Percentiles rank a stretch among this genome's conserved stretches.
phyloP scores from a whole-genome alignment of 2,329 filamentous ascomycete genomes.

The Curvularia verruculosa region DNA sequence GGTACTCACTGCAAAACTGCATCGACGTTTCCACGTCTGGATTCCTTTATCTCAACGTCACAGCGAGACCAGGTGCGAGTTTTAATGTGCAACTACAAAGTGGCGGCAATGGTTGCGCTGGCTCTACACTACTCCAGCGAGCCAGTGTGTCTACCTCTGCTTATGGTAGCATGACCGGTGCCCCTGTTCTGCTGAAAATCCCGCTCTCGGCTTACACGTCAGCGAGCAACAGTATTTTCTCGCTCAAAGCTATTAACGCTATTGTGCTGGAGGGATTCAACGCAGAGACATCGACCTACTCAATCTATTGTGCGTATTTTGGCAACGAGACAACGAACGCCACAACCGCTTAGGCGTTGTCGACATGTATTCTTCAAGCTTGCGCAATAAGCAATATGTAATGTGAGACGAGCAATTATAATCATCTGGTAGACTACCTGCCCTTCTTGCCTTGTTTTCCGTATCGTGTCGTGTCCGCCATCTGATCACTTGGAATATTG shows the following conservation, averaged over 20 bases:
- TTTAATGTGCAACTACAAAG: conserved; percentile 17
- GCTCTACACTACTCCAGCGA: conserved; percentile 5
- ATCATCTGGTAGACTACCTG: background rate
- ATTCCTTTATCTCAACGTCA: conserved; percentile 11
- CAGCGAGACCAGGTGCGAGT: conserved; percentile 5
- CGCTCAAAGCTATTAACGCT: conserved; percentile 7
- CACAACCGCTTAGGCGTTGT: background rate
- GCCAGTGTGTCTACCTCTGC: conserved; percentile 4
- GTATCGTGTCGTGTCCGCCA: background rate
- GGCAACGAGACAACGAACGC: background rate
- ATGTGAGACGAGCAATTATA: background rate
- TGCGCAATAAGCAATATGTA: background rate
- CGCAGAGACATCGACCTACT: conserved; percentile 6
- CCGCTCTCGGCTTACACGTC: conserved; percentile 8
- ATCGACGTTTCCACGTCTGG: conserved; percentile 1
- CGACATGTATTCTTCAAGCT: background rate
- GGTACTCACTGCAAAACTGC: conserved; percentile 16
- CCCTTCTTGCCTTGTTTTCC: background rate
- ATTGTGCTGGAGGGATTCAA: conserved; percentile 9
- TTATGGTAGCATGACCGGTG: conserved; percentile 7
- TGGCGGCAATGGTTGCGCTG: conserved; percentile 5
- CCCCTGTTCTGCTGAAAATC: conserved; percentile 9
- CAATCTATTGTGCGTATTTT: conserved; percentile 16
- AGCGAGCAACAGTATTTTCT: conserved; percentile 5
- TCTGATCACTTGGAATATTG: background rate